Conservation (phyloP, 805 yeast genomes). For the Candida germanica region DNA sequence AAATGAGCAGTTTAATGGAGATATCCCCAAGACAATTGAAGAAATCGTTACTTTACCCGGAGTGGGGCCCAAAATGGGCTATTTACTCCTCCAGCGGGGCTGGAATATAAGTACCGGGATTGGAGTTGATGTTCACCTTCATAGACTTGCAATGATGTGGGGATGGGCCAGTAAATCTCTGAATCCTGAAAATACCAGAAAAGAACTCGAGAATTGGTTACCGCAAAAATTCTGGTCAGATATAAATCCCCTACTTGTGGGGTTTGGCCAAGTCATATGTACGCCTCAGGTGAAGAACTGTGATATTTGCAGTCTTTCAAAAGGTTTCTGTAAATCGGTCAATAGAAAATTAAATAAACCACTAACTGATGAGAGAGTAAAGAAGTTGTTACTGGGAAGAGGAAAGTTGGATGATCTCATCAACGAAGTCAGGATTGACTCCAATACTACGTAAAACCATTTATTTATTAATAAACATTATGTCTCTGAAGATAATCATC, state of each 20-base stretch:
- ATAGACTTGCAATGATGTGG: conserved; percentile 76
- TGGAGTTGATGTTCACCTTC: conserved; percentile 94
- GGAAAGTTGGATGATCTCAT: conserved; percentile 23
- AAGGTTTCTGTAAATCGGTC: conserved; percentile 56
- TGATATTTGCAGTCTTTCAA: conserved; percentile 61
- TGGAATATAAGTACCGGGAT: conserved; percentile 78
- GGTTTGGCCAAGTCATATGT: conserved; percentile 90
- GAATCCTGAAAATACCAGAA: conserved; percentile 76
- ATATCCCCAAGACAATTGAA: conserved; percentile 67
- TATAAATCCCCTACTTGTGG: conserved; percentile 82
- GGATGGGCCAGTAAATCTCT: conserved; percentile 60
- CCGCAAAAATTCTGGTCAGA: conserved; percentile 76
- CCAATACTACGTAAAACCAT: neutral
- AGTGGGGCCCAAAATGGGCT: conserved; percentile 96
- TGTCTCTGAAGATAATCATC: no score
- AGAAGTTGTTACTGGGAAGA: conserved; percentile 28
- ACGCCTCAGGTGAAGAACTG: conserved; percentile 68
- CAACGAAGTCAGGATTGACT: neutral
- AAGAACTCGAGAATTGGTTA: conserved; percentile 68
- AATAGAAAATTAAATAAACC: conserved; percentile 41
- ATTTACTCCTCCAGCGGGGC: conserved; percentile 72
- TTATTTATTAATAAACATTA: no score
- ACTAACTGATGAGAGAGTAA: conserved; percentile 24
- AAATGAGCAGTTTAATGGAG: conserved; percentile 50
- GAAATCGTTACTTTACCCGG: conserved; percentile 77